Evolutionary conservation across 2,329 filamentous ascomycete genomes (phyloP), one percentile per base, ranked within the genome.

Genomic region (Pseudofabraea citricarpa): DNA sequence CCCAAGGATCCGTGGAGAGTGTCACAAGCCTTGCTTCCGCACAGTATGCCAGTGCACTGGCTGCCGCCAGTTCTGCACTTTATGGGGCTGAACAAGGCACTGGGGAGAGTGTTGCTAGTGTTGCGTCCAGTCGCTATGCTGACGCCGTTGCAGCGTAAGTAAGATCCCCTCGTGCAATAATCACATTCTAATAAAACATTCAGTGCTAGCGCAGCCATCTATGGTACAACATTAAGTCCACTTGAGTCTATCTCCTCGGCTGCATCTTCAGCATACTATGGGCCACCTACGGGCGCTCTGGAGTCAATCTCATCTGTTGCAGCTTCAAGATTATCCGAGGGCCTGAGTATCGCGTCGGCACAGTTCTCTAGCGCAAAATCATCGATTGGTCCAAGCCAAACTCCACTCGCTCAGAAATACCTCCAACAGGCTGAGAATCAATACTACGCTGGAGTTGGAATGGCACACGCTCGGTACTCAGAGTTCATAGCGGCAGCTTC

Each of bases 401-500:
- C 65, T 51, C 67, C 72, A 0, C 56, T 66, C 10, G 65, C 66
- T 45, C 65, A 68, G 63, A 83, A 66, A 70, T 76, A 72, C 66
- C 78, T 68, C 59, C 79, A 71, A 59, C 82, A 73, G 68, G 84
- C 77, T 36, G 76, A 73, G 53, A 66, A 74, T 53, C 76, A 80
- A 57, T 91, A 91, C 63, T 90, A 89, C 54, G 84, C 88, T 50
- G 87, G 83, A 9, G 64, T 93, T 19, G 88, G 88, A 21, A 64
- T 88, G 35, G 88, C 89, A 1, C 85, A 94, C 56, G 87, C 82
- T 33, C 79, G 83, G 27, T 93, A 93, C 62, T 81, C 83, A 5
- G 83, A 83, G 39, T 91, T 93, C 56, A 52, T 93, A 2, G 73
- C 73, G 10, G 81, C 83, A 4, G 87, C 86, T 6, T 88, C 85